Percentiles rank a stretch among this genome's conserved stretches.
These are phyloP conservation scores for Anethum foeniculum DNA, from an alignment of 140 eudicot species.

Conservation along the genomic window DNA sequence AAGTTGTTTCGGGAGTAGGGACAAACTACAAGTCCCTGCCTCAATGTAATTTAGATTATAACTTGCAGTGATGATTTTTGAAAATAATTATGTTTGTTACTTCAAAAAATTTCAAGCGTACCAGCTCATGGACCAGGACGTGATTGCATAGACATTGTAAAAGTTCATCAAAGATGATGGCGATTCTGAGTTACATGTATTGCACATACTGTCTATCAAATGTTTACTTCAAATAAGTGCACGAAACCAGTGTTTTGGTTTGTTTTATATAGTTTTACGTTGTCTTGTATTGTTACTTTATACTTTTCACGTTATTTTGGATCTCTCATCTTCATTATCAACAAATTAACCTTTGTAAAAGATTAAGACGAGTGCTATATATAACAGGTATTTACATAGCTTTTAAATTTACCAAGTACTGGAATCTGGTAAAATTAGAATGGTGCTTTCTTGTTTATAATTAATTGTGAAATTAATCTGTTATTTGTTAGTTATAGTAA, in stretches of 20 bases:
- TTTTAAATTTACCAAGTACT: neutral
- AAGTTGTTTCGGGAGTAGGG: neutral
- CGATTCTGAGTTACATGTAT: too few species aligned
- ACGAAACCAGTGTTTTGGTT: neutral
- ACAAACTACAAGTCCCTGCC: neutral
- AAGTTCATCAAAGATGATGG: neutral
- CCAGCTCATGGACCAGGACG: neutral
- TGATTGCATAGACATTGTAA: neutral
- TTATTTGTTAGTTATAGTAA: constrained; percentile 1
- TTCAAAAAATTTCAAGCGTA: neutral
- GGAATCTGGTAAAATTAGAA: neutral
- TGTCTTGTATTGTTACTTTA: neutral
- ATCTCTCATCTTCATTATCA: neutral
- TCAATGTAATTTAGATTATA: neutral
- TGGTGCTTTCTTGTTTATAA: neutral
- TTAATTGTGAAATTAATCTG: neutral
- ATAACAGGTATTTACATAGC: neutral
- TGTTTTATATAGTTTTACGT: neutral
- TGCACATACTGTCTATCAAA: neutral
- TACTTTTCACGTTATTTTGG: neutral
- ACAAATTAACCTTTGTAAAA: neutral
- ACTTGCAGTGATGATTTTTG: neutral
- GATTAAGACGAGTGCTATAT: neutral
- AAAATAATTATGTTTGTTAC: neutral
- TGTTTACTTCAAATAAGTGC: neutral